Conservation (phyloP, 305 asterid species). For the Fraxinus greggii region DNA sequence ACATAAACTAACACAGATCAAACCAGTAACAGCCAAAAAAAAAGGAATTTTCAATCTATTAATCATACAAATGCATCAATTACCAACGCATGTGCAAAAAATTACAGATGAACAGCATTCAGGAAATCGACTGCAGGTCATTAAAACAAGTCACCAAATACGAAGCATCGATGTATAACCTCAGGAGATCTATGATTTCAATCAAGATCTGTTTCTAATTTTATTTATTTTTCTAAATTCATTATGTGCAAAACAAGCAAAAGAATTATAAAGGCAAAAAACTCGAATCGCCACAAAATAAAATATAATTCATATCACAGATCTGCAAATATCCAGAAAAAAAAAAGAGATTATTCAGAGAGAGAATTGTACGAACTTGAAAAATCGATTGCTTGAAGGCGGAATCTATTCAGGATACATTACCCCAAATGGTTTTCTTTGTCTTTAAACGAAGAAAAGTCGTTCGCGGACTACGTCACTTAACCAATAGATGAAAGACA, state of each 20-base stretch:
- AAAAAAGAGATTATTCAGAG: background rate
- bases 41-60: background rate
- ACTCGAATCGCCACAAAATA: background rate
- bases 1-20: background rate
- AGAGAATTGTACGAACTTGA: constrained; percentile 2
- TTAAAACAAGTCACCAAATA: background rate
- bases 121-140: background rate
- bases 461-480: background rate
- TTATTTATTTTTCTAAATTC: background rate
- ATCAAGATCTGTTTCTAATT: background rate
- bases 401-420: background rate
- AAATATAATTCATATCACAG: background rate
- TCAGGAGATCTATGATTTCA: constrained; percentile 17
- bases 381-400: background rate
- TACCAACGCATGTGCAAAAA: background rate
- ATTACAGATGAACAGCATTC: background rate
- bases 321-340: constrained; percentile 9
- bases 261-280: background rate
- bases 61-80: background rate
- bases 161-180: background rate
- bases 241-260: background rate
- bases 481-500: constrained; percentile 4
- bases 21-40: background rate
- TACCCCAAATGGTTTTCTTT: background rate
- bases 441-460: background rate